Conservation (phyloP, 225 moss, liverwort and hornwort genomes). For the Neckera pumila region DNA sequence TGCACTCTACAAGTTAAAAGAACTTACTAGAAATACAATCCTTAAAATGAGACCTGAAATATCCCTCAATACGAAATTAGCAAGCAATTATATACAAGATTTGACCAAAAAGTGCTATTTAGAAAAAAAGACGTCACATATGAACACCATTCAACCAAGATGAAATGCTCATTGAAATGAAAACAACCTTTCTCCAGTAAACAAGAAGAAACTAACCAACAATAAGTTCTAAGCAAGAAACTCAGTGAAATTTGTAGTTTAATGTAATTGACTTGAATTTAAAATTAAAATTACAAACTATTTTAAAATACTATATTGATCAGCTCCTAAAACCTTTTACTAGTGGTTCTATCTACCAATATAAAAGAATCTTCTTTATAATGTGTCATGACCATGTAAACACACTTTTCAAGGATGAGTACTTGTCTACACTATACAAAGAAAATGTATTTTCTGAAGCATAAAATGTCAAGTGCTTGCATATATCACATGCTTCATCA, state of each 20-base stretch:
- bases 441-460: not conserved
- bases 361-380: too few relatives aligned
- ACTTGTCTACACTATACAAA: not conserved
- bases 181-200: not conserved
- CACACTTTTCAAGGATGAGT: too few relatives aligned
- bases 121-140: not conserved
- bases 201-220: not conserved
- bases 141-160: not conserved
- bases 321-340: too few relatives aligned
- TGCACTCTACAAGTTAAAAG: not conserved
- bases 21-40: not conserved
- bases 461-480: not conserved
- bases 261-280: not conserved
- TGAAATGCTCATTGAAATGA: not conserved
- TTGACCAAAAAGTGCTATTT: not conserved
- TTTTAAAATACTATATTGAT: not conserved
- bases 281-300: not conserved
- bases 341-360: not conserved
- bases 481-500: not conserved
- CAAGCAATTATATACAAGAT: not conserved
- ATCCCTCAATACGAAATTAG: not conserved
- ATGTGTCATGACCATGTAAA: not conserved
- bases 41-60: rapidly evolving
- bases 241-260: not conserved
- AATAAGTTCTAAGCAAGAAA: not conserved